Evolutionary conservation across 2,329 filamentous ascomycete species (phyloP), one percentile per base, ranked within the genome.

Genomic region (Fonsecaea monophora): DNA sequence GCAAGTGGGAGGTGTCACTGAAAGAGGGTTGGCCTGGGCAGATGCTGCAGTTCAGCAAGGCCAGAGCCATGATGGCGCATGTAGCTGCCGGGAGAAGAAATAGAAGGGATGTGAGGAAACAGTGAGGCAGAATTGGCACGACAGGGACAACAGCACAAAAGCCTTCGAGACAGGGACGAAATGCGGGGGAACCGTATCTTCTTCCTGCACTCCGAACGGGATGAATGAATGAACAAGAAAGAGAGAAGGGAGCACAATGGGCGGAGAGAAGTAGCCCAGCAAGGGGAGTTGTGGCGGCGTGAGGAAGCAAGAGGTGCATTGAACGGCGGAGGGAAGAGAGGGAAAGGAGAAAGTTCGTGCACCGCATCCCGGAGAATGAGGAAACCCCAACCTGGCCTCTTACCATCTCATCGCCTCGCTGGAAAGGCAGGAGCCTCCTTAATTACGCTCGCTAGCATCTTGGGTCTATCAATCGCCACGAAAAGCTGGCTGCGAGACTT

Each of bases 1-100:
- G 86, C 42, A 97, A 83, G 78, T 97, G 94, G 38, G 94, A 97
- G 53, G 93, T 84, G 78, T 98, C 94, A 64, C 92, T 96, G 80
- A 97, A 97, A 35, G 81, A 86, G 45, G 92, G 92, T 68, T 85
- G 86, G 72, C 90, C 92, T 40, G 91, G 90, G 77, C 94, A 98
- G 72, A 97, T 89, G 74, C 85, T 89, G 86, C 94, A 98, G 72
- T 87, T 81, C 57, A 97, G 87, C 64, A 90, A 88, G 66, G 93
- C 89, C 53, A 72, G 70, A 72, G 78, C 77, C 79, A 81, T 82
- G 55, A 68, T 73, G 68, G 40, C 59, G 66, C 62, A 40, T 55
- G 53, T 42, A 54, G 57, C 48, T 65, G 61, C 32, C 64, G 62
- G 35, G 63, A 67, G 37, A 55, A 59, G 61, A 56, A 69, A 65